Evolutionary conservation across 768 basidiomycete species (phyloP).

Genomic region (Tulasnella sp.): DNA sequence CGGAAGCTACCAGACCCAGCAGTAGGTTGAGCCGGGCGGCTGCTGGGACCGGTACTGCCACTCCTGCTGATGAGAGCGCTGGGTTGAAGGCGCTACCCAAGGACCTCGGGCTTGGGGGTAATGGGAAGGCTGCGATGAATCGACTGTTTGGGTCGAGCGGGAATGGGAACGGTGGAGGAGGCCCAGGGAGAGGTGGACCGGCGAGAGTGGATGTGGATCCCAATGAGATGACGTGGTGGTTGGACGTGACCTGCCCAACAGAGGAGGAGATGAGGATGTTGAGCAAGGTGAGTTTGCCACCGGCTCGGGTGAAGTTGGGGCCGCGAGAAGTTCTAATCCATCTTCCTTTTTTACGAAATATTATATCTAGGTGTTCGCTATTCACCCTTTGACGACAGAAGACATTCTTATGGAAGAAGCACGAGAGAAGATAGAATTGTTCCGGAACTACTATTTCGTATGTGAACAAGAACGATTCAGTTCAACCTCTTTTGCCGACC

Average conservation of each 20-base stretch:
- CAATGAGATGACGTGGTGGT: slow-evolving; percentile 86
- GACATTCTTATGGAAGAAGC: slow-evolving; percentile 99
- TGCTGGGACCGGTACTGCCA: not conserved
- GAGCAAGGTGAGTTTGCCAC: slow-evolving; percentile 56
- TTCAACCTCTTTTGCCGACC: not conserved
- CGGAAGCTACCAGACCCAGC: slow-evolving; percentile 6
- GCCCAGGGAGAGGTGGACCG: slow-evolving; percentile 24
- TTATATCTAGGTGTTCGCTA: slow-evolving; percentile 73
- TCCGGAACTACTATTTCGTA: slow-evolving; percentile 93
- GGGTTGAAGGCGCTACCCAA: slow-evolving; percentile 6
- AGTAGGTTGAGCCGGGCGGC: not conserved
- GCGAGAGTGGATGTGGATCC: slow-evolving; percentile 50
- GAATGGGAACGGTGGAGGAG: slow-evolving; percentile 25
- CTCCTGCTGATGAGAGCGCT: not conserved
- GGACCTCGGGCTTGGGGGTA: slow-evolving; percentile 7
- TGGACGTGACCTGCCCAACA: slow-evolving; percentile 88
- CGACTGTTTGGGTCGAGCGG: slow-evolving; percentile 24
- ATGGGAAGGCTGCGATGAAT: slow-evolving; percentile 5
- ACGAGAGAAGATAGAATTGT: slow-evolving; percentile 98
- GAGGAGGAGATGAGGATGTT: slow-evolving; percentile 99
- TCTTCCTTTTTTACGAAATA: not conserved
- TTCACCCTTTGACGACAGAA: slow-evolving; percentile 97
- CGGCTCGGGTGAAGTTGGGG: not conserved
- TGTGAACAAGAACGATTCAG: not conserved
- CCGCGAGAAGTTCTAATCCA: not conserved